A percentile compares a stretch with the other conserved stretches of the same genome.
phyloP scores from a whole-genome alignment of 768 basidiomycete species.

The Leccinum longicurvipes region DNA sequence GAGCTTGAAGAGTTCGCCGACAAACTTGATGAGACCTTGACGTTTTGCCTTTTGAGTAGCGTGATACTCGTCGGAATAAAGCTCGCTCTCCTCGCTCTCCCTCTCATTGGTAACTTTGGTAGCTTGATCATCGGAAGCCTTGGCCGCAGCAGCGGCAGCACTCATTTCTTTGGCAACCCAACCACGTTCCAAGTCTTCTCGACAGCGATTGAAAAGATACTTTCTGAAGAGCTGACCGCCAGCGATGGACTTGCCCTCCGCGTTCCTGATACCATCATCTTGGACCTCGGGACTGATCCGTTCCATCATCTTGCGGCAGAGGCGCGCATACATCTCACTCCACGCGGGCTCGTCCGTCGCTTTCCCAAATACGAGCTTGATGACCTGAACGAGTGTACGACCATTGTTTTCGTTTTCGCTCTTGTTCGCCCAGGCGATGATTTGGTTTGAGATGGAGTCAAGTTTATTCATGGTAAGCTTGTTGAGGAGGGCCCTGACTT shows the following conservation, averaged over 20 bases:
- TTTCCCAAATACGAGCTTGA: slow-evolving; percentile 94
- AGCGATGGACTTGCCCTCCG: slow-evolving; percentile 83
- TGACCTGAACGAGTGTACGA: slow-evolving; percentile 91
- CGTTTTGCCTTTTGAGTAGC: slow-evolving; percentile 96
- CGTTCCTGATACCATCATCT: slow-evolving; percentile 79
- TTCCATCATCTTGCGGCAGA: slow-evolving; percentile 96
- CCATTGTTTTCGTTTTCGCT: slow-evolving; percentile 91
- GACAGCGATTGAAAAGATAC: slow-evolving; percentile 95
- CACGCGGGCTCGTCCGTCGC: slow-evolving; percentile 94
- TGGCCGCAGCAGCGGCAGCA: no score
- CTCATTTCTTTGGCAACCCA: slow-evolving; percentile 91
- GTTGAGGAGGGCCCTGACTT: slow-evolving; percentile 90
- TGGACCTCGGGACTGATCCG: slow-evolving; percentile 83
- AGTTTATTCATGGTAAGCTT: slow-evolving; percentile 98
- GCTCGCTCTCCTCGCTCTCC: no score
- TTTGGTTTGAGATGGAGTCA: slow-evolving; percentile 92
- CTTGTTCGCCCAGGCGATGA: slow-evolving; percentile 93
- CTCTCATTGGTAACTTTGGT: no score
- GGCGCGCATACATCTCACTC: slow-evolving; percentile 96
- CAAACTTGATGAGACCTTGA: slow-evolving; percentile 95
- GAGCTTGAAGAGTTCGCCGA: slow-evolving; percentile 98
- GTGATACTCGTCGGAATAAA: slow-evolving; percentile 95
- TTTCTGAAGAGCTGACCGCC: slow-evolving; percentile 96
- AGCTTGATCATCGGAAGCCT: no score
- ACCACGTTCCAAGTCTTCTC: slow-evolving; percentile 95